Conservation (phyloP, 2,329 filamentous ascomycete genomes). For the Alternaria gansuensis region DNA sequence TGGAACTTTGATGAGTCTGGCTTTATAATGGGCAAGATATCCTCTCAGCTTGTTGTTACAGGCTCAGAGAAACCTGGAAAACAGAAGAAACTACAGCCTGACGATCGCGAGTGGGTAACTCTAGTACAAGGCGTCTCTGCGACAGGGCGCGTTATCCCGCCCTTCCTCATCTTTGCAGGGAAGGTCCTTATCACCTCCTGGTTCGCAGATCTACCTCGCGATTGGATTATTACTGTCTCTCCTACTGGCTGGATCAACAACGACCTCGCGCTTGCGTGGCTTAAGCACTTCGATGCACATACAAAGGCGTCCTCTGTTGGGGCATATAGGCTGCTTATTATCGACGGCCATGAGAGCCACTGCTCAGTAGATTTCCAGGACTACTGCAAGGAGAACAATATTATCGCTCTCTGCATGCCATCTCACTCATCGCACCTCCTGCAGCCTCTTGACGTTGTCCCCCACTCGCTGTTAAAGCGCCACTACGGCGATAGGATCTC, state of each 20-base stretch:
- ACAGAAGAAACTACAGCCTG: too few relatives aligned
- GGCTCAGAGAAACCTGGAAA: too few relatives aligned
- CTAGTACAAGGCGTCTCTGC: too few relatives aligned
- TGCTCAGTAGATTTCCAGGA: conserved; percentile 48
- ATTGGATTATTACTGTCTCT: too few relatives aligned
- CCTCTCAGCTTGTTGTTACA: too few relatives aligned
- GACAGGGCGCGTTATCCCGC: too few relatives aligned
- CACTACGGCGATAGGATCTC: not conserved
- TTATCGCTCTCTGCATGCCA: too few relatives aligned
- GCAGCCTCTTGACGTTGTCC: not conserved
- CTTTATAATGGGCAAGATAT: conserved; percentile 48
- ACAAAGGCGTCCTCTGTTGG: conserved; percentile 35
- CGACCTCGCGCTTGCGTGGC: conserved; percentile 47
- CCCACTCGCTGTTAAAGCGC: not conserved
- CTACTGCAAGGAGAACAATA: conserved; percentile 36
- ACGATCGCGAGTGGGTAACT: too few relatives aligned
- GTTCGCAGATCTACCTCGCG: too few relatives aligned
- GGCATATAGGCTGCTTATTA: conserved; percentile 49
- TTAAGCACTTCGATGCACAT: conserved; percentile 50
- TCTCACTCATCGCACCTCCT: conserved; percentile 31
- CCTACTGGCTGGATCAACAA: conserved; percentile 15
- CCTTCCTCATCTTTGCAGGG: too few relatives aligned
- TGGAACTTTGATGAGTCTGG: conserved; percentile 44
- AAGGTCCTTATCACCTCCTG: too few relatives aligned
- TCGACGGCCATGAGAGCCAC: conserved; percentile 53